Percentiles rank a stretch among this genome's conserved stretches.
These are phyloP conservation scores for Sclerotinia borealis DNA, from an alignment of 2,329 filamentous ascomycete genomes.

Conservation along the genomic window DNA sequence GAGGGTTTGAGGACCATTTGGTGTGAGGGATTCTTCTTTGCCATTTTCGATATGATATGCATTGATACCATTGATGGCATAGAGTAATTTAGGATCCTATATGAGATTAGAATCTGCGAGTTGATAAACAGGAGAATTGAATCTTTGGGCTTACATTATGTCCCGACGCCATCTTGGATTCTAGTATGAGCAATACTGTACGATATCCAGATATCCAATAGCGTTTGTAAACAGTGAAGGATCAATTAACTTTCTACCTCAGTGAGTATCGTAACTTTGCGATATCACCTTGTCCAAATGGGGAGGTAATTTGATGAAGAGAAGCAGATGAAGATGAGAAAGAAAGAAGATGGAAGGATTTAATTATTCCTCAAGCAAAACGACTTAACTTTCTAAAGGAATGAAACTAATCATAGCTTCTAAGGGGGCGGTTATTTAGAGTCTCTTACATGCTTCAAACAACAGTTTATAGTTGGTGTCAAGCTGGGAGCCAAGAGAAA, in stretches of 20 bases:
- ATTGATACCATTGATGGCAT: slow-evolving; percentile 75
- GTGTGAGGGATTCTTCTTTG: slow-evolving; percentile 74
- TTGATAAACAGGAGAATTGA: not conserved
- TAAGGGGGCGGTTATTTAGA: not conserved
- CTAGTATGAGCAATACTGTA: not conserved
- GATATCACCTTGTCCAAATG: not conserved
- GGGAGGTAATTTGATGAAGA: not conserved
- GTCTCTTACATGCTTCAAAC: not conserved
- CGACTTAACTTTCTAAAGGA: not conserved
- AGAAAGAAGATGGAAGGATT: not conserved
- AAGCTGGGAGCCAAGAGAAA: not conserved
- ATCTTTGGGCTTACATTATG: slow-evolving; percentile 24
- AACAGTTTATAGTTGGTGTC: no score
- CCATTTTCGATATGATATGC: slow-evolving; percentile 90
- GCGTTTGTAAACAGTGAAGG: not conserved
- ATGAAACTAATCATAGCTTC: not conserved
- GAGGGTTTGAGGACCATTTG: slow-evolving; percentile 81
- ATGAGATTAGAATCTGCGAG: slow-evolving; percentile 12
- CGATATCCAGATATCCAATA: not conserved
- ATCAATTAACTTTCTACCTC: not conserved
- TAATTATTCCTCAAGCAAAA: not conserved
- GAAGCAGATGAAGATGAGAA: not conserved
- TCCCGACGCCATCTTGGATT: slow-evolving; percentile 26
- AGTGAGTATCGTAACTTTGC: not conserved
- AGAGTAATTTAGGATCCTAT: slow-evolving; percentile 57